A percentile compares a stretch with the other conserved stretches of the same genome.
These are phyloP conservation scores for Aspergillus sp. DNA, from an alignment of 2,329 filamentous ascomycete species.

Conservation along the genomic window DNA sequence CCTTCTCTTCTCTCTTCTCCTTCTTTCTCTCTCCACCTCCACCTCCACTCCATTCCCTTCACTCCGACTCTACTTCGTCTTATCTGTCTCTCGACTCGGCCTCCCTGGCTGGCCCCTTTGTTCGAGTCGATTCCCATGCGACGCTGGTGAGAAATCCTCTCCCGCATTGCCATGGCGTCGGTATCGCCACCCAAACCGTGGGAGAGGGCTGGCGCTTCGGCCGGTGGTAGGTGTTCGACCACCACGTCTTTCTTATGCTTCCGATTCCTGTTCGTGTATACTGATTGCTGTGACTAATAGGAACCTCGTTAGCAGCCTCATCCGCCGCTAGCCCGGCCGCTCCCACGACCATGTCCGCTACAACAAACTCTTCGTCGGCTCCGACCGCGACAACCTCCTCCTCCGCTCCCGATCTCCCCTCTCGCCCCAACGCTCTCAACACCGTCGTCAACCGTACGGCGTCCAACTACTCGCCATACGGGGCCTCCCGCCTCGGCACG, in stretches of 20 bases:
- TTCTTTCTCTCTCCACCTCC: constrained; percentile 1
- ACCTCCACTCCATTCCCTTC: constrained; percentile 2
- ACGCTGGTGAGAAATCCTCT: constrained; percentile 22
- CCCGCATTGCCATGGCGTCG: constrained; percentile 49
- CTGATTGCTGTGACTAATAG: constrained; percentile 13
- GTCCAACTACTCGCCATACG: constrained; percentile 70
- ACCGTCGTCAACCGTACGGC: constrained; percentile 84
- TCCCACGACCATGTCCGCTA: constrained; percentile 33
- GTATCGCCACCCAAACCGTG: constrained; percentile 93
- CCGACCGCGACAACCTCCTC: constrained; percentile 41
- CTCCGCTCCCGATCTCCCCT: constrained; percentile 68
- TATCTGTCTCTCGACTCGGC: not conserved
- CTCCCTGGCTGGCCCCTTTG: constrained; percentile 5
- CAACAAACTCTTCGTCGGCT: constrained; percentile 26
- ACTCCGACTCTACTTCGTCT: not conserved
- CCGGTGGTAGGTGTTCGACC: constrained; percentile 48
- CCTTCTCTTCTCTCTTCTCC: constrained; percentile 8
- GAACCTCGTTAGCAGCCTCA: constrained; percentile 25
- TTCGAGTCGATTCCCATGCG: constrained; percentile 25
- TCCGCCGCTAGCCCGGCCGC: constrained; percentile 22
- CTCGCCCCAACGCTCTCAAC: constrained; percentile 73
- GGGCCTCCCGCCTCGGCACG: constrained; percentile 55
- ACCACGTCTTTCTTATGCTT: constrained; percentile 7
- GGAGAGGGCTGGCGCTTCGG: constrained; percentile 70
- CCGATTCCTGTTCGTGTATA: not conserved